Base-by-base conservation (phyloP, 495 filamentous ascomycete species). In the Podospora sp. region DNA sequence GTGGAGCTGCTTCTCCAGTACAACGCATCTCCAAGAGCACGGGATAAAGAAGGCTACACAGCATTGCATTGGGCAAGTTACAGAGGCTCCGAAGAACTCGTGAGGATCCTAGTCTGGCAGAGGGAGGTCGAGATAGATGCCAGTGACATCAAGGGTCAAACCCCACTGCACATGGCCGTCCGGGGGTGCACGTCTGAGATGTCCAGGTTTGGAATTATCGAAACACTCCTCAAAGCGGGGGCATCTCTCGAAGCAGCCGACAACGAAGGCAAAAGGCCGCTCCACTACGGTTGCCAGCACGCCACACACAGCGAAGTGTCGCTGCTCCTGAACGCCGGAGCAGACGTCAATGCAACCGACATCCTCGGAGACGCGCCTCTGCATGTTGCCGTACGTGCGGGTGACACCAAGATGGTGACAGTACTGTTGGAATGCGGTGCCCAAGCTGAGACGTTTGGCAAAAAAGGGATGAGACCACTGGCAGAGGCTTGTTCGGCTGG, bases 21-120 rank as follows among this genome's bases (percentile, higher is more conserved):
- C 25, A 58, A 58, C 6, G 55, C 55, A 18, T 58, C 55, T n/a
- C 55, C 55, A 22, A 58, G 55, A 22, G 56, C 63, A 65, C 50
- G 63, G 20, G 56, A 25, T 36, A 29, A 50, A 57, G 63, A 51
- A 16, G 29, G 36, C n/a, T 57, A 57, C n/a, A 57, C 63, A 6
- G 18, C 63, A 3, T 35, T 65, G 50, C 63, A 65, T 51, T 65
- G 63, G 63, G 63, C 63, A 20, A 65, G 63, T 51, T 65, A 57
- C 51, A 55, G 58, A 1, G 35, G 63, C 14, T 51, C 35, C 29
- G 63, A 65, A 35, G 63, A 65, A 51, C 50, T 26, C 1, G 63
- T 57, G 7, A 51, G 53, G 6, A 14, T 65, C 9, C 55, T 58
- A 6, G 6, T 58, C 21, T 6, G 5, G 6, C 16, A 58, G 5